A percentile compares a stretch with the other conserved stretches of the same genome.
Evolutionary conservation across 441 rosid species (phyloP).

Genomic region (Euphorbia celastroides): DNA sequence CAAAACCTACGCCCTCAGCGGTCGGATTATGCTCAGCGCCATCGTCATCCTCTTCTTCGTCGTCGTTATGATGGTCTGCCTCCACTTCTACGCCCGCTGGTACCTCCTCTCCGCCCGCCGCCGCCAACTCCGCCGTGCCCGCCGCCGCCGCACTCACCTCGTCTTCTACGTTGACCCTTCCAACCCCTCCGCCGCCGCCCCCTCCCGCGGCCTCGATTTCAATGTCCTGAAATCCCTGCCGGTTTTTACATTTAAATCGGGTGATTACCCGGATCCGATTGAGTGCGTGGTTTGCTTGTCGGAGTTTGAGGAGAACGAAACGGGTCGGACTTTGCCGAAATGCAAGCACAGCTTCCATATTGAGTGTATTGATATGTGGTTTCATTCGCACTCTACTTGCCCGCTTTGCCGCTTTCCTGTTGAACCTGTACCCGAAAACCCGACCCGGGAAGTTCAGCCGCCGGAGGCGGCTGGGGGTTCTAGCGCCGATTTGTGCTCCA

Average conservation of each 20-base stretch:
- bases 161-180: constrained; percentile 47
- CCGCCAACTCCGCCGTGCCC: constrained; percentile 42
- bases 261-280: constrained; percentile 32
- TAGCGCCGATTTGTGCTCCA: constrained; percentile 22
- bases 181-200: constrained; percentile 18
- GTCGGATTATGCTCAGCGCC: constrained; percentile 64
- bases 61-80: constrained; percentile 48
- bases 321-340: constrained; percentile 69
- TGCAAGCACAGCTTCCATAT: constrained; percentile 77
- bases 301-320: constrained; percentile 66
- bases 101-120: constrained; percentile 59
- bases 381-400: constrained; percentile 78
- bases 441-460: constrained; percentile 13
- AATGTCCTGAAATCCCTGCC: constrained; percentile 59
- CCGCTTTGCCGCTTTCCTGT: constrained; percentile 85
- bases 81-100: constrained; percentile 85
- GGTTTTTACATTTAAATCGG: constrained; percentile 42
- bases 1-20: constrained; percentile 46
- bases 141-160: constrained; percentile 41
- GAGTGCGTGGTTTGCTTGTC: constrained; percentile 86
- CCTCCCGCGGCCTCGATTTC: constrained; percentile 50
- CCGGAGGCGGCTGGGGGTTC: constrained; percentile 23
- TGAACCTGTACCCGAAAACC: constrained; percentile 26
- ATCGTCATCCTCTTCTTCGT: constrained; percentile 68
- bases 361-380: constrained; percentile 94